Conservation (phyloP, 768 basidiomycete species). For the Solioccasus polychromus region DNA sequence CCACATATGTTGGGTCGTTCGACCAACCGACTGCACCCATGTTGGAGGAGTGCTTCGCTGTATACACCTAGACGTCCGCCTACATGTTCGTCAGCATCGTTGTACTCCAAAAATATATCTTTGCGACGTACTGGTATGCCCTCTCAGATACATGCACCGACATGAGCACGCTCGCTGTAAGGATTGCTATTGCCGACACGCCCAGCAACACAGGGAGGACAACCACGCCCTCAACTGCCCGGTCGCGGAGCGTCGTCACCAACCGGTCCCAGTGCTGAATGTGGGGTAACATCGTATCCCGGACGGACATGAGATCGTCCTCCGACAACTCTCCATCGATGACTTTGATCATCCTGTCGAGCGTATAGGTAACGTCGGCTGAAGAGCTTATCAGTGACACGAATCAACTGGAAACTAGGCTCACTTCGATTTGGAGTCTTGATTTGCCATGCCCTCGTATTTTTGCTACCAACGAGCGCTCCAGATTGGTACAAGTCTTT, state of each 20-base stretch:
- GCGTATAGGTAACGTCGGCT: conserved; percentile 15
- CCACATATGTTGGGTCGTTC: too few relatives aligned
- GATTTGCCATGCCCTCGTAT: conserved; percentile 16
- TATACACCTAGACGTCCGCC: too few relatives aligned
- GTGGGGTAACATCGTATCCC: conserved; percentile 17
- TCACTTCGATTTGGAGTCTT: conserved; percentile 20
- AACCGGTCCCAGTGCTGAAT: conserved; percentile 21
- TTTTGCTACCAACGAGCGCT: conserved; percentile 9
- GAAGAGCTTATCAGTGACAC: neutral
- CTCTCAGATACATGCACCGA: conserved; percentile 8
- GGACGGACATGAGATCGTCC: conserved; percentile 15
- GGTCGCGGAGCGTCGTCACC: neutral
- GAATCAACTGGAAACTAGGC: neutral
- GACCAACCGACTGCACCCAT: too few relatives aligned
- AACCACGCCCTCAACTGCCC: conserved; percentile 1
- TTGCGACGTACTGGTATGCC: conserved; percentile 9
- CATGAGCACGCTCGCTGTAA: conserved; percentile 2
- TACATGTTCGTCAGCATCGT: too few relatives aligned
- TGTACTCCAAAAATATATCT: too few relatives aligned
- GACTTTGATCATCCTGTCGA: conserved; percentile 19
- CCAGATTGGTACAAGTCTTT: conserved; percentile 17
- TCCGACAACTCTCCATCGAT: conserved; percentile 18
- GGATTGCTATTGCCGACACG: conserved; percentile 15
- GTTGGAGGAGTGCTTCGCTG: too few relatives aligned
- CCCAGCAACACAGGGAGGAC: conserved; percentile 17